Base-by-base conservation (phyloP, 202 grass and related monocot species). In the Zoysia matrella region DNA sequence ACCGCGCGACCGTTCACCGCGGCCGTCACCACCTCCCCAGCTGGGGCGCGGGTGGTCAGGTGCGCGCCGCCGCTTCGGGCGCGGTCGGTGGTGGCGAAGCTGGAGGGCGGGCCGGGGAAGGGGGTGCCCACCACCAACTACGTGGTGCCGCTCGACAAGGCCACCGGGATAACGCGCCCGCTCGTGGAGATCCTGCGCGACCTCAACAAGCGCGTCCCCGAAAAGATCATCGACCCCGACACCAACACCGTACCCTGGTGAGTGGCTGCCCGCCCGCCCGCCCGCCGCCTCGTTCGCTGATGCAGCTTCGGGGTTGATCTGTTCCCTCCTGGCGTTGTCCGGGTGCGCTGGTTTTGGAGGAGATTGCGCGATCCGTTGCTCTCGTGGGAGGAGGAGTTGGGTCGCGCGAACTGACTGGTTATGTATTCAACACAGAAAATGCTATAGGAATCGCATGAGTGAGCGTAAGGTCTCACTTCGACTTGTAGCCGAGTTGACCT, bases 161-260 rank as follows among this genome's bases (percentile, higher is more conserved):
- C 87, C 69, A 85, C 89, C 47, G 87, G 88, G 12, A 72, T 99
- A 71, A 95, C 91, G 6, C 87, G 96, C 47, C 96, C 96, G 52
- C 86, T 99, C 40, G 91, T 93, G 9, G 96, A 99, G 96, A 99
- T 99, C 91, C 89, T 99, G 40, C 68, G 96, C 18, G 96, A 99
- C 86, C 90, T 99, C 89, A 99, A 95, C 87, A 99, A 99, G 89
- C 88, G 96, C 73, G 91, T 99, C 58, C 96, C 96, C 41, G 96
- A 98, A 84, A 93, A 98, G 85, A 98, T 98, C 84, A 91, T 98
- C 82, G 86, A 93, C 50, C 69, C 88, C 52, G 87, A 93, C 22
- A 72, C 80, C 44, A 78, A 86, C 80, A 78, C 91, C 66, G 92
- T 98, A 40, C 91, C 91, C n/a, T 99, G 96, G 96, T 98, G 50